Evolutionary conservation across 2,329 filamentous ascomycete species (phyloP), one percentile per base, ranked within the genome.

Genomic region (Emydomyces testavorans): DNA sequence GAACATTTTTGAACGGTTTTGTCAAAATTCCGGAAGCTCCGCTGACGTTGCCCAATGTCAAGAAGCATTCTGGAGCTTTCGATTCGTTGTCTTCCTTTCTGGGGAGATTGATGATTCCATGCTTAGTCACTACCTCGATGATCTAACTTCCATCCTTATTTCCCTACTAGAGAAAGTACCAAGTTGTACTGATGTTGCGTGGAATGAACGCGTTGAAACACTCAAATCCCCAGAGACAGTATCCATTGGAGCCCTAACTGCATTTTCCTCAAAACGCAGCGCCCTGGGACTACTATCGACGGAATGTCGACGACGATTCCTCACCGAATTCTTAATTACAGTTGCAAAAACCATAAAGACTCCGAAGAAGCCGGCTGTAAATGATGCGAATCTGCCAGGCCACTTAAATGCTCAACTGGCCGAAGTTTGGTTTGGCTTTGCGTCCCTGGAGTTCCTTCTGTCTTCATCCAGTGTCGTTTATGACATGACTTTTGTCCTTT

Each of bases 391-490:
- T 15, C 15, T 6, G 6, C 7, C 20, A 21, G 18, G 6, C 2
- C n/a, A 23, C 6, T n/a, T 4, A 4, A 15, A n/a, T 6, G n/a
- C 18, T 32, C 50, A 52, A 10, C 62, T 68, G 41, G 53, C 63
- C 21, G 62, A 68, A 41, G 57, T 64, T 15, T 69, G 66, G 66
- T 54, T 58, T 24, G 59, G 58, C 34, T 54, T 68, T 26, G 58
- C 62, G 5, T 68, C 65, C 18, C 60, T 66, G 39, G 65, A 67
- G 36, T 68, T 67, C 48, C 56, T 68, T 18, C 58, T 66, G 18
- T 60, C 59, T 28, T 55, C 58, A 6, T 59, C 64, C 18, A 53
- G 50, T 10, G 56, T 67, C 43, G 63, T 62, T 10, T 56, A 57
- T 13, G 66, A 66, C 44, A 23, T 68, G 13, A 56, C 61, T 8